Evolutionary conservation across 2,329 filamentous ascomycete genomes (phyloP).

Genomic region (Aureobasidium pullulans): DNA sequence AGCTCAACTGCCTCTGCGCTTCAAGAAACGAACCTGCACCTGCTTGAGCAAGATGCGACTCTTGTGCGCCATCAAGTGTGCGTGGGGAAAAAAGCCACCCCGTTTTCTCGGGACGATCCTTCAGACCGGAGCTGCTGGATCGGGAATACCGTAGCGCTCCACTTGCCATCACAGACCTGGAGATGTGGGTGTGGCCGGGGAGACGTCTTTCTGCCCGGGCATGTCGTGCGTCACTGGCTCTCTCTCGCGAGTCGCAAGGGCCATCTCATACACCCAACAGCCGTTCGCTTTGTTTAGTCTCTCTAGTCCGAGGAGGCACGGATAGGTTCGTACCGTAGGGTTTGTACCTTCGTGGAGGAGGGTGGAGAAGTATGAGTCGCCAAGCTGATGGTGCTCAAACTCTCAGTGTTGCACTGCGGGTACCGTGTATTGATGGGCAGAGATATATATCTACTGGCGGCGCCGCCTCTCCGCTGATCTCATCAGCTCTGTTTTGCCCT

Average conservation of each 20-base stretch:
- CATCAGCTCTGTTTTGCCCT: background rate
- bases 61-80: background rate
- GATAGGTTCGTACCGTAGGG: background rate
- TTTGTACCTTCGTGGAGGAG: background rate
- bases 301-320: background rate
- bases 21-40: background rate
- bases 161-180: background rate
- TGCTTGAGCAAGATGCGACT: background rate
- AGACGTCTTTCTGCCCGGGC: background rate
- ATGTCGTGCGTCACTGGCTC: background rate
- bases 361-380: background rate
- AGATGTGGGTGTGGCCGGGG: slow-evolving; percentile 7
- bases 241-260: background rate
- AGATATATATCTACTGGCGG: background rate
- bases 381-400: background rate
- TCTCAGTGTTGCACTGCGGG: background rate
- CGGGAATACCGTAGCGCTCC: background rate
- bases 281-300: background rate
- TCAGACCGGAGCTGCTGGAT: background rate
- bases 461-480: background rate
- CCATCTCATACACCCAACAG: background rate
- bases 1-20: background rate
- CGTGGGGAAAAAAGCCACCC: slow-evolving; percentile 5
- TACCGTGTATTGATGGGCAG: background rate
- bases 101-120: background rate